Conservation (phyloP, 2,329 filamentous ascomycete species). For the Penicillium sp. region DNA sequence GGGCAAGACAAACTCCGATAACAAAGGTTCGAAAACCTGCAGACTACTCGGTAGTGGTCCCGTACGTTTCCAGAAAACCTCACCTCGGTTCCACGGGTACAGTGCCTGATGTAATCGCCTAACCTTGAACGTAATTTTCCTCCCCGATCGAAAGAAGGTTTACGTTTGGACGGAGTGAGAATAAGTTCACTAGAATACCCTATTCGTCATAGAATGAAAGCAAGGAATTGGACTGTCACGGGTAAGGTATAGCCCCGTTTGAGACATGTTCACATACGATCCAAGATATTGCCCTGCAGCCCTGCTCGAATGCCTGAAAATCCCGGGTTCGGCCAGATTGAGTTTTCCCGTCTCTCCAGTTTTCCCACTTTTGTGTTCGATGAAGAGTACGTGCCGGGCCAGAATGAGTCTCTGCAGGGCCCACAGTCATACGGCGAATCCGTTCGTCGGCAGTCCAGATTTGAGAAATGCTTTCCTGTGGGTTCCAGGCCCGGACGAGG, state of each 20-base stretch:
- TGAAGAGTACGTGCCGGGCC: too few relatives aligned
- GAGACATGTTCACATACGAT: constrained; percentile 3
- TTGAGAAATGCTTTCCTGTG: neutral
- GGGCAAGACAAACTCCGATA: neutral
- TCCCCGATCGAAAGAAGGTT: too few relatives aligned
- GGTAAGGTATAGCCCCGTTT: constrained; percentile 7
- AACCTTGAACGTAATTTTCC: neutral
- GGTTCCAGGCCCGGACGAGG: neutral
- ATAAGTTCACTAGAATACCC: neutral
- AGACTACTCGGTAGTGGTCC: constrained; percentile 6
- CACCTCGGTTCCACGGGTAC: constrained; percentile 14
- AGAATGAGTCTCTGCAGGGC: neutral
- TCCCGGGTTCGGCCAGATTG: constrained; percentile 4
- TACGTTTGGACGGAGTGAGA: neutral
- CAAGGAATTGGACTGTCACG: neutral
- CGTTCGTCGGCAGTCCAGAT: constrained; percentile 2
- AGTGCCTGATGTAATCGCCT: neutral
- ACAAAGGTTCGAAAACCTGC: neutral
- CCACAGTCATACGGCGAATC: neutral
- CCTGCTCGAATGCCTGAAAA: constrained; percentile 9
- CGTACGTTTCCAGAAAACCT: constrained; percentile 7
- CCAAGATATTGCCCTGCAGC: constrained; percentile 16
- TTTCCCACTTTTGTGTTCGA: neutral
- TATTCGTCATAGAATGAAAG: neutral
- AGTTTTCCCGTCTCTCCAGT: constrained; percentile 7